Percentiles rank a stretch among this genome's conserved stretches.
These are phyloP conservation scores for Trichoderma sp. DNA, from an alignment of 2,329 filamentous ascomycete species.

Conservation along the genomic window DNA sequence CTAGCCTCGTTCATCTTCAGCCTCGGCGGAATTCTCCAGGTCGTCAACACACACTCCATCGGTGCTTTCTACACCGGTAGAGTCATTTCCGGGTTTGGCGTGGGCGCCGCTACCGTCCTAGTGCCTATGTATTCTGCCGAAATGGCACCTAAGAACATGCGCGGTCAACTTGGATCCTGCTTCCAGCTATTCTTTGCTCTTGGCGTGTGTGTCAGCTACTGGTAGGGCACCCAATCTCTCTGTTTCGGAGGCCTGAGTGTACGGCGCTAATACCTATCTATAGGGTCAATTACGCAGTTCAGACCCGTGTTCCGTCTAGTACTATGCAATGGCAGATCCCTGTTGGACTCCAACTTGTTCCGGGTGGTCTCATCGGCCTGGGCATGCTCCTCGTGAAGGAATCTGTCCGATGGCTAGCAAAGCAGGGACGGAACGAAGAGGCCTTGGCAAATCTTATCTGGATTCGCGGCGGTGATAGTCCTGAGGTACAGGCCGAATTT, in stretches of 20 bases:
- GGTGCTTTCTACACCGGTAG: slow-evolving; percentile 49
- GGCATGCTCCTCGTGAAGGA: slow-evolving; percentile 62
- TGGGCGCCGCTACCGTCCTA: slow-evolving; percentile 52
- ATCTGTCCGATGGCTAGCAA: slow-evolving; percentile 61
- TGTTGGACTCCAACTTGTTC: slow-evolving; percentile 57
- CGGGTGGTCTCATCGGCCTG: slow-evolving; percentile 54
- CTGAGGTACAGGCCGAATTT: neutral
- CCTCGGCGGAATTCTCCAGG: slow-evolving; percentile 41
- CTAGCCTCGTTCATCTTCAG: slow-evolving; percentile 46
- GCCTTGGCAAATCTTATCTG: slow-evolving; percentile 26
- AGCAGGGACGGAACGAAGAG: slow-evolving; percentile 58
- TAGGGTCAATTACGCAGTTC: slow-evolving; percentile 2
- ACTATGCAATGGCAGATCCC: slow-evolving; percentile 53
- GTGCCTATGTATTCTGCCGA: slow-evolving; percentile 49
- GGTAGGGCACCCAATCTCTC: neutral
- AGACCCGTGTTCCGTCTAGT: neutral
- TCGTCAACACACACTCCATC: slow-evolving; percentile 37
- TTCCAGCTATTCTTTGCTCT: slow-evolving; percentile 5
- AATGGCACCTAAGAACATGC: slow-evolving; percentile 50
- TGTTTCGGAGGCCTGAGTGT: neutral
- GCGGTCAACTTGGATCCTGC: slow-evolving; percentile 38
- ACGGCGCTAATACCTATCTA: neutral
- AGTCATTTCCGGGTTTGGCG: slow-evolving; percentile 55
- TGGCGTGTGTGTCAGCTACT: slow-evolving; percentile 4
- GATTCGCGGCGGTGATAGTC: slow-evolving; percentile 1